phyloP scores from a whole-genome alignment of 805 yeast species.

The Kluyveromyces lactis region DNA sequence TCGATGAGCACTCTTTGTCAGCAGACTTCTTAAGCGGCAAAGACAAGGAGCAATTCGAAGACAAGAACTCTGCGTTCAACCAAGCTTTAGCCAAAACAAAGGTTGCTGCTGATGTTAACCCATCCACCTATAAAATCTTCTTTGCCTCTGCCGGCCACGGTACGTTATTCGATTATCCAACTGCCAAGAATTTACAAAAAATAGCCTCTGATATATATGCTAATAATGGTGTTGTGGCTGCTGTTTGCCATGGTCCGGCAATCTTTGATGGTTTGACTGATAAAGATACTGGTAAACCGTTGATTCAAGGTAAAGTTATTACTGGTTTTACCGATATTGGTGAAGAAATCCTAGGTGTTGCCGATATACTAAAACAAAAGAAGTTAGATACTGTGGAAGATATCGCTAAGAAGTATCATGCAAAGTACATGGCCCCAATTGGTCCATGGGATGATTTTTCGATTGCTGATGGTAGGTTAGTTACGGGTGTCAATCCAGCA shows the following conservation, averaged over 20 bases:
- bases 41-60: conserved; percentile 34
- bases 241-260: conserved; percentile 63
- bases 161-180: conserved; percentile 48
- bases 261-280: conserved; percentile 44
- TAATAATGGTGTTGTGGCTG: conserved; percentile 48
- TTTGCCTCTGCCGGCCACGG: conserved; percentile 67
- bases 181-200: conserved; percentile 37
- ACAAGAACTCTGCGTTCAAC: conserved; percentile 34
- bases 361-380: conserved; percentile 20
- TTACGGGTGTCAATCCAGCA: conserved; percentile 60
- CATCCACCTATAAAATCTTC: conserved; percentile 44
- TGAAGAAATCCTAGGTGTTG: conserved; percentile 29
- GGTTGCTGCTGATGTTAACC: conserved; percentile 40
- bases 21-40: conserved; percentile 36
- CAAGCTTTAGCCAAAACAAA: conserved; percentile 33
- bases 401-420: conserved; percentile 34
- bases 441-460: conserved; percentile 46
- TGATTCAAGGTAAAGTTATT: conserved; percentile 44
- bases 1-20: conserved; percentile 46
- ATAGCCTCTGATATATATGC: conserved; percentile 40
- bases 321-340: conserved; percentile 58
- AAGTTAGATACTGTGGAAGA: conserved; percentile 32
- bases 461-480: conserved; percentile 47
- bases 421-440: conserved; percentile 37
- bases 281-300: conserved; percentile 32